phyloP scores from a whole-genome alignment of 164 flowering plant genomes.

The Euptelea pleiosperma region DNA sequence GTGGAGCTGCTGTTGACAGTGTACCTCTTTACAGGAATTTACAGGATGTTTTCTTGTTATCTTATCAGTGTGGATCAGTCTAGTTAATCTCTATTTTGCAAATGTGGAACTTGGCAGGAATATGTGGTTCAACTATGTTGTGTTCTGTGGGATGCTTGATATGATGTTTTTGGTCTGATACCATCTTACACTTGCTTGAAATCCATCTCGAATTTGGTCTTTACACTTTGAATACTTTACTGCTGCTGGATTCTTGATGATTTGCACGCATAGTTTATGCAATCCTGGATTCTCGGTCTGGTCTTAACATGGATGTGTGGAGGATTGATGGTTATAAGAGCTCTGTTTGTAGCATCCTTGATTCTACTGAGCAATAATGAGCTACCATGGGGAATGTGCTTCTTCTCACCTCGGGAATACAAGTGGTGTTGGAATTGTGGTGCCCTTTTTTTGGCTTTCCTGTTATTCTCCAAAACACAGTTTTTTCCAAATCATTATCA shows the following conservation, averaged over 20 bases:
- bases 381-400: slow-evolving; percentile 5
- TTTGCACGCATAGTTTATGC: slow-evolving; percentile 24
- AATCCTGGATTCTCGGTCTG: slow-evolving; percentile 26
- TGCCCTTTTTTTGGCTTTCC: slow-evolving; percentile 21
- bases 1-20: slow-evolving; percentile 13
- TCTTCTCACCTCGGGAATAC: background rate
- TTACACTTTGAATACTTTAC: slow-evolving; percentile 42
- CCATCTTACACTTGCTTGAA: slow-evolving; percentile 46
- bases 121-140: slow-evolving; percentile 39
- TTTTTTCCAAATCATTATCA: slow-evolving; percentile 9
- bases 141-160: slow-evolving; percentile 43
- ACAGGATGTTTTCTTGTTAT: slow-evolving; percentile 16
- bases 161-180: slow-evolving; percentile 35
- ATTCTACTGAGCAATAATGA: slow-evolving; percentile 1
- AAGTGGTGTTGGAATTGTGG: slow-evolving; percentile 9
- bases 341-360: background rate
- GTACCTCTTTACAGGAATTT: slow-evolving; percentile 7
- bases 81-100: slow-evolving; percentile 27
- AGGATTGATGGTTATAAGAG: slow-evolving; percentile 13
- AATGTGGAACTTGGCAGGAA: slow-evolving; percentile 32
- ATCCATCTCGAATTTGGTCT: slow-evolving; percentile 37
- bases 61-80: slow-evolving; percentile 17
- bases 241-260: slow-evolving; percentile 44
- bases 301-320: slow-evolving; percentile 24
- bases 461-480: slow-evolving; percentile 14